Conservation (phyloP, 2,329 filamentous ascomycete species). For the Cladosporium cucumerinum region DNA sequence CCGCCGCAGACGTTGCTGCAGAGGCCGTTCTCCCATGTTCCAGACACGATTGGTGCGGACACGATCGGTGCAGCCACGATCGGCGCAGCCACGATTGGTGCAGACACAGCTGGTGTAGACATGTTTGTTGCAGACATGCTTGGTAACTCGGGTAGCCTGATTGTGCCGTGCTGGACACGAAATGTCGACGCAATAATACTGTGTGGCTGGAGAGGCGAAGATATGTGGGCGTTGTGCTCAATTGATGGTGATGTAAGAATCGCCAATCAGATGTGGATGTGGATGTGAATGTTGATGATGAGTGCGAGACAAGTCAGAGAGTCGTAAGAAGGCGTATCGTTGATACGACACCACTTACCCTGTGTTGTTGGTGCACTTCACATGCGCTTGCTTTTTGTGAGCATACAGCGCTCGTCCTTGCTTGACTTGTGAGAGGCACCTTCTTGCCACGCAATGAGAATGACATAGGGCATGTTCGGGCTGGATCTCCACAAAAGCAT, state of each 20-base stretch:
- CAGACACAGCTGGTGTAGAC: background rate
- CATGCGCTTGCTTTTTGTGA: background rate
- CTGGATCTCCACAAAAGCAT: too few species aligned
- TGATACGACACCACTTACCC: background rate
- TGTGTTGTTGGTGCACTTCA: background rate
- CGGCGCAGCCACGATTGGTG: background rate
- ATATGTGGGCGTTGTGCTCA: background rate
- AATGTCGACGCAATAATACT: background rate
- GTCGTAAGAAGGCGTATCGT: background rate
- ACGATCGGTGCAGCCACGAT: background rate
- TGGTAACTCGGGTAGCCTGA: background rate
- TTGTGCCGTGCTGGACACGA: background rate
- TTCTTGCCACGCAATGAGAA: background rate
- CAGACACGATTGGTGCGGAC: background rate
- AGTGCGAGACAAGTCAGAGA: background rate
- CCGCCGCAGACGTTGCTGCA: slow-evolving; percentile 23
- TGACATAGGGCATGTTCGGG: background rate
- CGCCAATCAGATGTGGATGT: background rate
- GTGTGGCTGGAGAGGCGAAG: background rate
- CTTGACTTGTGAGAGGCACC: background rate
- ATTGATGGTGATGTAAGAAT: background rate
- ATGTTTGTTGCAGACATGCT: background rate
- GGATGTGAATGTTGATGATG: background rate
- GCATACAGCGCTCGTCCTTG: background rate
- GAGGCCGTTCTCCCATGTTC: slow-evolving; percentile 21